Evolutionary conservation across 805 yeast genomes (phyloP).

Genomic region (Candida succiphila): DNA sequence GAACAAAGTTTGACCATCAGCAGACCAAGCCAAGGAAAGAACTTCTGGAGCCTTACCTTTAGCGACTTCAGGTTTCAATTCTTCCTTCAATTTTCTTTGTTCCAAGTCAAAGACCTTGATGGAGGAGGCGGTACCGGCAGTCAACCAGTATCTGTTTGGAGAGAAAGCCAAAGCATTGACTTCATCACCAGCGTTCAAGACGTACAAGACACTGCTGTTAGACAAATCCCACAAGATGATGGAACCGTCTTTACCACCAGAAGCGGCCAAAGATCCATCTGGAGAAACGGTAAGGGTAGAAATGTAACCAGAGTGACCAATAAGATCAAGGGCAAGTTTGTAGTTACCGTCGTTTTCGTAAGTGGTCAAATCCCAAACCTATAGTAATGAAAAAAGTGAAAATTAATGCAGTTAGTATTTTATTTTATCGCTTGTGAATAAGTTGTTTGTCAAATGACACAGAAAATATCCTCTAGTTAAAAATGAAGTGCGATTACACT

Average conservation of each 20-base stretch:
- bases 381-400: slow-evolving; percentile 9
- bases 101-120: slow-evolving; percentile 98
- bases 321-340: slow-evolving; percentile 84
- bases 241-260: slow-evolving; percentile 99
- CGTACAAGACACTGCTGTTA: slow-evolving; percentile 79
- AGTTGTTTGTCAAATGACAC: too few relatives aligned
- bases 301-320: slow-evolving; percentile 99
- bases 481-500: too few relatives aligned
- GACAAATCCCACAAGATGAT: slow-evolving; percentile 97
- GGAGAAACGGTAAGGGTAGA: slow-evolving; percentile 96
- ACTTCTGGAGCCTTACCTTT: slow-evolving; percentile 97
- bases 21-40: slow-evolving; percentile 98
- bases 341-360: slow-evolving; percentile 2
- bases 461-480: too few relatives aligned
- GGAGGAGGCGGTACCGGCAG: slow-evolving; percentile 98
- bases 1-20: slow-evolving; percentile 98
- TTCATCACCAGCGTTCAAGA: slow-evolving; percentile 92
- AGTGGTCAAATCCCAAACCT: slow-evolving; percentile 51
- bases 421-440: too few relatives aligned
- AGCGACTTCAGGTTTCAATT: slow-evolving; percentile 96
- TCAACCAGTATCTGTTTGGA: slow-evolving; percentile 99
- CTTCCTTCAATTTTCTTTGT: slow-evolving; percentile 89
- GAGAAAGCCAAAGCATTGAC: slow-evolving; percentile 98
- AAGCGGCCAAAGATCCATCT: slow-evolving; percentile 98
- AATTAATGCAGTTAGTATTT: too few relatives aligned